phyloP scores from a whole-genome alignment of 306 rosid species.

The Corylus americana region DNA sequence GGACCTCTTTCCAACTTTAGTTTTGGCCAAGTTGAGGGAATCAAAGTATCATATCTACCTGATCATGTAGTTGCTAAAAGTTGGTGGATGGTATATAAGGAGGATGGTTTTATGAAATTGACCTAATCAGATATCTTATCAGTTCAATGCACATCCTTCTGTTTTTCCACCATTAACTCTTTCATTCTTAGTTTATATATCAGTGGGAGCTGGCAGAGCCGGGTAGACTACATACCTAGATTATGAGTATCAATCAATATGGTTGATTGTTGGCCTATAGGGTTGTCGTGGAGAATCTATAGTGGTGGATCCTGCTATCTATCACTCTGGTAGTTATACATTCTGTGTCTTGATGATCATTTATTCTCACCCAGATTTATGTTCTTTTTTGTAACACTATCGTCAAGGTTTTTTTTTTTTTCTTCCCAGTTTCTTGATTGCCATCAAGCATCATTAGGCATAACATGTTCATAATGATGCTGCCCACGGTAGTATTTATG shows the following conservation, averaged over 20 bases:
- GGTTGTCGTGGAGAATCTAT: not conserved
- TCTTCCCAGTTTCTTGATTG: not conserved
- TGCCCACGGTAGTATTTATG: not conserved
- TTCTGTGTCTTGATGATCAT: not conserved
- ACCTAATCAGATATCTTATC: not conserved
- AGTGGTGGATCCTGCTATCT: not conserved
- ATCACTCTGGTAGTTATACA: not conserved
- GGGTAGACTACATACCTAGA: not conserved
- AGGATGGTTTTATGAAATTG: not conserved
- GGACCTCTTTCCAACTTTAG: slow-evolving; percentile 20
- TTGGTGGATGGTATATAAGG: not conserved
- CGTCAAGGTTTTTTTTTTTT: not conserved
- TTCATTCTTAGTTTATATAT: not conserved
- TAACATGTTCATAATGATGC: not conserved
- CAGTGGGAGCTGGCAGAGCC: not conserved
- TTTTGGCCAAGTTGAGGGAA: slow-evolving; percentile 17
- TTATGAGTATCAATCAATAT: not conserved
- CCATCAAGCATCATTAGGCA: not conserved
- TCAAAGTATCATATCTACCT: slow-evolving; percentile 8
- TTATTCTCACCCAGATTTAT: not conserved
- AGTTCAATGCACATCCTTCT: not conserved
- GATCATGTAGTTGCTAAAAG: not conserved
- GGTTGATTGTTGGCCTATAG: not conserved
- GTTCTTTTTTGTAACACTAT: not conserved
- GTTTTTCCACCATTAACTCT: not conserved